Evolutionary conservation across 768 basidiomycete genomes (phyloP).

Genomic region (Inosperma sp.): DNA sequence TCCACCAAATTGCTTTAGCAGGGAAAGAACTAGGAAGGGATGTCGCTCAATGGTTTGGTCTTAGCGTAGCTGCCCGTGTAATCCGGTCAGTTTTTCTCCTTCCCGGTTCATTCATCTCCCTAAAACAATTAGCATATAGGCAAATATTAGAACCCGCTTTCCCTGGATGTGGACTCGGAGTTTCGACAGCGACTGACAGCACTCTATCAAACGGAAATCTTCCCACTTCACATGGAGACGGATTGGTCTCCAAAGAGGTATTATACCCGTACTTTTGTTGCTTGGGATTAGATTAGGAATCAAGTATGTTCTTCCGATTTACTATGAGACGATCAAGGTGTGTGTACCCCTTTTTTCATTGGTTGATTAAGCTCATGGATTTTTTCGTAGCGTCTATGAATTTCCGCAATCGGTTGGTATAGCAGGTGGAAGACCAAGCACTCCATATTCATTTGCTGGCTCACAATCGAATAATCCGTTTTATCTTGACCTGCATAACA

Average conservation of each 20-base stretch:
- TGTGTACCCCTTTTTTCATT: background rate
- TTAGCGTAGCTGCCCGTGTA: conserved; percentile 92
- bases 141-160: too few species aligned
- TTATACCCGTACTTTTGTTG: conserved; percentile 70
- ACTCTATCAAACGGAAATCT: conserved; percentile 84
- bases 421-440: conserved; percentile 90
- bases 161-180: too few species aligned
- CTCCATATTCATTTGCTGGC: conserved; percentile 96
- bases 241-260: conserved; percentile 27
- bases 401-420: conserved; percentile 96
- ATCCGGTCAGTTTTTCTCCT: conserved; percentile 77
- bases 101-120: background rate
- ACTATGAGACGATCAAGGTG: conserved; percentile 72
- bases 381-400: conserved; percentile 79
- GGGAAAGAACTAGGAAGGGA: too few species aligned
- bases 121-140: too few species aligned
- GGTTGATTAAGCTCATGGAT: background rate
- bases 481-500: conserved; percentile 77
- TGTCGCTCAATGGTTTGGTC: conserved; percentile 97
- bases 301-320: conserved; percentile 92
- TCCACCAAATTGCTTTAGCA: too few species aligned
- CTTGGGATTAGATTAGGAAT: conserved; percentile 87
- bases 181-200: too few species aligned
- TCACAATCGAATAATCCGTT: conserved; percentile 84
- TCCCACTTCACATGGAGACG: conserved; percentile 56